phyloP scores from a whole-genome alignment of 805 yeast species.

The Suhomyces vadensis region DNA sequence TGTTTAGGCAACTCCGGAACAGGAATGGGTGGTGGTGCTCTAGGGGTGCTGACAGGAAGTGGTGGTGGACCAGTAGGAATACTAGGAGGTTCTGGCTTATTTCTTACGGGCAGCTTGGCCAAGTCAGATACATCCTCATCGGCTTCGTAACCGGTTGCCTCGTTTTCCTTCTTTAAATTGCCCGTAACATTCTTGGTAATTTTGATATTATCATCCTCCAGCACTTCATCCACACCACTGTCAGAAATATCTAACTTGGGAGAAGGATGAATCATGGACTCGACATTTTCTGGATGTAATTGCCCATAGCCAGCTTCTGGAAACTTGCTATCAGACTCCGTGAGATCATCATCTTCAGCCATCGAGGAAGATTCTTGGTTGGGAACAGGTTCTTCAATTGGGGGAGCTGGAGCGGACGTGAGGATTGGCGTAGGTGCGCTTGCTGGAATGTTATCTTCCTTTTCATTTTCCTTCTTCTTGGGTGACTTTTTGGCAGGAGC shows the following conservation, averaged over 20 bases:
- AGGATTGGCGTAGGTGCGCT: not conserved
- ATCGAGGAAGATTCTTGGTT: conserved; percentile 12
- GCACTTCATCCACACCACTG: conserved; percentile 12
- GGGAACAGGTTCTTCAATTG: conserved; percentile 3
- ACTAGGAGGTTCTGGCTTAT: conserved; percentile 11
- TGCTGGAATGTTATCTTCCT: not conserved
- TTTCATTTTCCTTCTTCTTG: conserved; percentile 4
- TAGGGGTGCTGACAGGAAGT: conserved; percentile 10
- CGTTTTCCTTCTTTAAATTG: conserved; percentile 16
- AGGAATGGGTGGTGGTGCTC: conserved; percentile 14
- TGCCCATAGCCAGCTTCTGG: conserved; percentile 14
- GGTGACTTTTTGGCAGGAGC: conserved; percentile 14
- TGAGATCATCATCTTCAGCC: conserved; percentile 26
- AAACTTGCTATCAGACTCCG: conserved; percentile 18
- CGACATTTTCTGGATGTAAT: conserved; percentile 9
- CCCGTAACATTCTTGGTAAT: conserved; percentile 12
- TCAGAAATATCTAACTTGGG: conserved; percentile 12
- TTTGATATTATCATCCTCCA: conserved; percentile 15
- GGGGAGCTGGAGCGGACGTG: not conserved
- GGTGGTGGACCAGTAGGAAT: conserved; percentile 12
- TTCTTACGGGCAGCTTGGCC: conserved; percentile 4
- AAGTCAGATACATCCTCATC: conserved; percentile 52
- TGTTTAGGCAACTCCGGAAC: conserved; percentile 3
- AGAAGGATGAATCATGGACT: conserved; percentile 7
- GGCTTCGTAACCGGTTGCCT: conserved; percentile 67